Percentiles rank a stretch among this genome's conserved stretches.
Conservation (phyloP, 306 rosid species). For the Albizia julibrissin region DNA sequence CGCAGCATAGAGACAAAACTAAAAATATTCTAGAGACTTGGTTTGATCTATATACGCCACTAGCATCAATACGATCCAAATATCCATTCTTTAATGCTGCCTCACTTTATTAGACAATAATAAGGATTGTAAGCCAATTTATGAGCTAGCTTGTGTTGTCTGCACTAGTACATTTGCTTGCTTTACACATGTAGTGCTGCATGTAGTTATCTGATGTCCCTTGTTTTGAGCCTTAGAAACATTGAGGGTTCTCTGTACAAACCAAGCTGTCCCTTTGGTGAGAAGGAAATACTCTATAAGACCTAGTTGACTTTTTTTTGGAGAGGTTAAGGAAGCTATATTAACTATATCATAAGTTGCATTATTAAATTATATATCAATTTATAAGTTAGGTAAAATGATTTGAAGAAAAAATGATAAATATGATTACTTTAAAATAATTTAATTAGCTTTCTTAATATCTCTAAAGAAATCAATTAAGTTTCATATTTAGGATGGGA, state of each 20-base stretch:
- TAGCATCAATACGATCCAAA: conserved; percentile 18
- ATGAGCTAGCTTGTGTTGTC: not conserved
- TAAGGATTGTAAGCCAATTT: not conserved
- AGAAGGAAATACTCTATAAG: not conserved
- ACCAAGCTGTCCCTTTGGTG: not conserved
- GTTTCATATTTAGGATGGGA: no score
- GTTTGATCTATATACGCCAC: conserved; percentile 22
- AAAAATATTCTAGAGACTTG: conserved; percentile 20
- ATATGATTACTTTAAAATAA: no score
- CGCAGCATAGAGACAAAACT: conserved; percentile 7
- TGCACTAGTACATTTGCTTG: not conserved
- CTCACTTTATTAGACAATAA: not conserved
- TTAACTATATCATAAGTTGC: no score
- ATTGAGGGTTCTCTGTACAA: not conserved
- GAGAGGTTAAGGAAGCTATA: no score
- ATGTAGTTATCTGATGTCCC: not conserved
- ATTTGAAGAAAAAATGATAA: no score
- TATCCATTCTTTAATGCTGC: conserved; percentile 29
- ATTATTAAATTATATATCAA: no score
- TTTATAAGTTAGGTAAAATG: no score
- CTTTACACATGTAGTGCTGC: not conserved
- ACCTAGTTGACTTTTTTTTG: no score
- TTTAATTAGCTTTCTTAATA: no score
- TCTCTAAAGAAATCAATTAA: no score
- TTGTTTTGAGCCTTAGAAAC: not conserved